Base-by-base conservation (phyloP, 805 yeast species). In the Wickerhamiella siamensis region DNA sequence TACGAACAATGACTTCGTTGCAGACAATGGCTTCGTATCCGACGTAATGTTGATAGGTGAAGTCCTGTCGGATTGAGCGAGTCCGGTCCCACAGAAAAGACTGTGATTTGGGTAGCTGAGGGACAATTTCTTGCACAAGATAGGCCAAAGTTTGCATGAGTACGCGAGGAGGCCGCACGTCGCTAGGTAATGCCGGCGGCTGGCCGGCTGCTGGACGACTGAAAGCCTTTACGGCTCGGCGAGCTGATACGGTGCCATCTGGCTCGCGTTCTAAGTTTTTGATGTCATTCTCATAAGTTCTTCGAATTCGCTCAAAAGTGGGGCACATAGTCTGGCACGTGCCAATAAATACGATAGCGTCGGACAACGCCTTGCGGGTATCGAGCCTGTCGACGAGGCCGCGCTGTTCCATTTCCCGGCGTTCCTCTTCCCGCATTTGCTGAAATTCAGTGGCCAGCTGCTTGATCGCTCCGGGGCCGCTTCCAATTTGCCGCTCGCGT, bases 151-250 rank as follows among this genome's bases (percentile, higher is more conserved):
- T 78, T 29, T 66, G 53, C 10, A 69, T 70, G 33, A 91, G 61
- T 1, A 87, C 66, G 42, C 70, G 71, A 0, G 99, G 98, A 1
- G 98, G 95, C 46, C 99, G 69, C 3, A 91, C 99, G 58, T 91
- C 98, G 1, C 96, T 84, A 0, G 98, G 99, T 44, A 91, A 64
- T 2, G 97, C 94, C 2, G 96, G 97, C 1, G 95, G 94, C 51
- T 91, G 95, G 5, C 97, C 98, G 0, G 97, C 96, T 15, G 94
- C 95, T 0, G 99, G 96, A 51, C 99, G 69, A 18, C 94, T 81
- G 56, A 91, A 91, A 1, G 95, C 93, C 60, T 91, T 91, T 5
- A 91, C 72, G 0, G 96, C 95, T 36, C 67, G 64, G 0, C 54
- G 54, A 22, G 72, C 58, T 0, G 83, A 69, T 4, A 84, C 79